Evolutionary conservation across 169 alveolate species (phyloP).

Genomic region (Babesia gibsoni): DNA sequence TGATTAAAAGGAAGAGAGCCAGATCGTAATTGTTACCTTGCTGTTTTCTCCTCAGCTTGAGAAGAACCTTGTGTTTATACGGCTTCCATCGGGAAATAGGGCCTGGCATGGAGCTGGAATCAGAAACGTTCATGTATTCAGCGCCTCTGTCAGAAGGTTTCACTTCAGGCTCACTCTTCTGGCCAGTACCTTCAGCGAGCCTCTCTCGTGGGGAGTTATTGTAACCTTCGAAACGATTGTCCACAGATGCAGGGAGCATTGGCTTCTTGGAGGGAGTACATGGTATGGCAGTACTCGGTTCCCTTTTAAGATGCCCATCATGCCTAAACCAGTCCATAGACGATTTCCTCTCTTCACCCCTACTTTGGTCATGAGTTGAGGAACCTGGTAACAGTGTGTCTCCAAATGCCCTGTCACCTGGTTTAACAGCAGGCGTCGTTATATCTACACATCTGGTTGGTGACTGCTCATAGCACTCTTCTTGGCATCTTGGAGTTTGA

Average conservation of each 20-base stretch:
- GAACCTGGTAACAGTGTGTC: not conserved
- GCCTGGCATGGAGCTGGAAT: too few species aligned
- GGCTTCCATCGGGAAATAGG: slow-evolving; percentile 4
- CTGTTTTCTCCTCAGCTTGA: slow-evolving; percentile 40
- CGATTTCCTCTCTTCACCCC: not conserved
- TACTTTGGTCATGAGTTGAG: too few species aligned
- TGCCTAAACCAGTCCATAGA: not conserved
- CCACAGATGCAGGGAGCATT: not conserved
- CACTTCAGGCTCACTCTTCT: not conserved
- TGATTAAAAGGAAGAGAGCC: slow-evolving; percentile 32
- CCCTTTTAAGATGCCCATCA: not conserved
- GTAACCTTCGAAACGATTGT: too few species aligned
- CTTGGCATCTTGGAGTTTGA: too few species aligned
- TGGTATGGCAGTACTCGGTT: not conserved
- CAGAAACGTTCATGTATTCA: not conserved
- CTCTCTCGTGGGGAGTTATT: not conserved
- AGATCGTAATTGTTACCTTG: slow-evolving; percentile 43
- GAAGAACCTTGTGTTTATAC: slow-evolving; percentile 34
- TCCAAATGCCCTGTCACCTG: not conserved
- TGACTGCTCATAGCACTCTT: too few species aligned
- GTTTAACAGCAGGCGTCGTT: not conserved
- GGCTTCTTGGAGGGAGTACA: slow-evolving; percentile 30
- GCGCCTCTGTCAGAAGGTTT: not conserved
- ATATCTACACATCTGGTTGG: slow-evolving; percentile 18
- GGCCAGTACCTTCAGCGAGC: not conserved